Evolutionary conservation across 1,139 yeast species (phyloP).

Genomic region (Saccharomyces hybrid): DNA sequence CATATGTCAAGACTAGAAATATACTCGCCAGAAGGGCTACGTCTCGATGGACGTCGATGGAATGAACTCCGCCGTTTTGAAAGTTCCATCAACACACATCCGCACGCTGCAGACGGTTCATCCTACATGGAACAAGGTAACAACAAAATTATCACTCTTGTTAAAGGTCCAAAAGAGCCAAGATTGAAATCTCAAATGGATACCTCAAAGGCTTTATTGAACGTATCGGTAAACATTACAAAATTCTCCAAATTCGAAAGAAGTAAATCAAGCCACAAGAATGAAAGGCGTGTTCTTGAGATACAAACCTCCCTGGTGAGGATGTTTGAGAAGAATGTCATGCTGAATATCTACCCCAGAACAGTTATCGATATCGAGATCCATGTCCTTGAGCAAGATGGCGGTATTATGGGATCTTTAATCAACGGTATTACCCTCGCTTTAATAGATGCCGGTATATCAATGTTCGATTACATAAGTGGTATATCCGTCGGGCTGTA

Average conservation of each 20-base stretch:
- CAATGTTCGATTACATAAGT: slow-evolving; percentile 85
- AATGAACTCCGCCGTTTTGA: slow-evolving; percentile 79
- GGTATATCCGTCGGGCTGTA: slow-evolving; percentile 74
- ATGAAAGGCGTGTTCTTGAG: slow-evolving; percentile 69
- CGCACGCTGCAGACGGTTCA: slow-evolving; percentile 85
- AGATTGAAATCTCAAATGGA: slow-evolving; percentile 41
- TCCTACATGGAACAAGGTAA: slow-evolving; percentile 90
- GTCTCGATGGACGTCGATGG: slow-evolving; percentile 92
- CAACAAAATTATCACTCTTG: slow-evolving; percentile 77
- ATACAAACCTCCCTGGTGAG: slow-evolving; percentile 65
- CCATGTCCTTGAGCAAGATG: slow-evolving; percentile 83
- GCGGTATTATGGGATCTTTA: slow-evolving; percentile 74
- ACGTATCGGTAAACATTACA: slow-evolving; percentile 61
- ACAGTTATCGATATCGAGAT: slow-evolving; percentile 67
- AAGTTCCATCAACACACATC: slow-evolving; percentile 80
- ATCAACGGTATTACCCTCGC: slow-evolving; percentile 88
- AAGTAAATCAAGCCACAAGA: slow-evolving; percentile 46
- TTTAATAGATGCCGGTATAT: slow-evolving; percentile 87
- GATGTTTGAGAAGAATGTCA: slow-evolving; percentile 73
- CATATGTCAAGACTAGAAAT: slow-evolving; percentile 62
- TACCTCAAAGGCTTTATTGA: slow-evolving; percentile 46
- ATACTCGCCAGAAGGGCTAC: slow-evolving; percentile 87
- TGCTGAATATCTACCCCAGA: slow-evolving; percentile 70
- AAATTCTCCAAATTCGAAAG: slow-evolving; percentile 77
- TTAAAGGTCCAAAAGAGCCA: slow-evolving; percentile 88